Percentiles rank a stretch among this genome's conserved stretches.
These are phyloP conservation scores for Hanseniaspora meyeri DNA, from an alignment of 805 yeast genomes.

Conservation along the genomic window DNA sequence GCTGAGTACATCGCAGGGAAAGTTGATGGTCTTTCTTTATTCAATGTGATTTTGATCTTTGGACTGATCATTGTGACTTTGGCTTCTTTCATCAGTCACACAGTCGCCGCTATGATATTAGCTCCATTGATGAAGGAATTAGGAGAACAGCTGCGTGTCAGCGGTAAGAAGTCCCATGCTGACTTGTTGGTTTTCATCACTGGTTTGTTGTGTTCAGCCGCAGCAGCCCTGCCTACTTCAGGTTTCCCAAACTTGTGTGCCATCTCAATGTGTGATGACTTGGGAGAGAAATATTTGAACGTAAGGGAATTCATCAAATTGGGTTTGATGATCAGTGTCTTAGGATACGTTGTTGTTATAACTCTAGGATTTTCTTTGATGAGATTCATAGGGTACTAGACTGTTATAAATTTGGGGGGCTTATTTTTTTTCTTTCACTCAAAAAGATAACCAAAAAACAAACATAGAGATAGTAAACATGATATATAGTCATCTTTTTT, in stretches of 20 bases:
- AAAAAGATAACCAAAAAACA: background rate
- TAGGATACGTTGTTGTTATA: conserved; percentile 60
- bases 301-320: conserved; percentile 77
- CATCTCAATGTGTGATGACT: conserved; percentile 82
- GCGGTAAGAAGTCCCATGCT: conserved; percentile 57
- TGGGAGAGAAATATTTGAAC: conserved; percentile 79
- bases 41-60: conserved; percentile 62
- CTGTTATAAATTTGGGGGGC: too few species aligned
- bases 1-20: conserved; percentile 55
- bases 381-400: conserved; percentile 41
- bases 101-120: conserved; percentile 90
- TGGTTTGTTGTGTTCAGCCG: conserved; percentile 70
- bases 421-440: background rate
- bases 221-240: conserved; percentile 95
- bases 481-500: too few species aligned
- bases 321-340: conserved; percentile 78
- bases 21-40: conserved; percentile 58
- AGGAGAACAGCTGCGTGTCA: conserved; percentile 50
- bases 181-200: conserved; percentile 57
- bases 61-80: conserved; percentile 69
- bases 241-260: conserved; percentile 98
- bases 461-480: too few species aligned
- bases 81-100: conserved; percentile 93
- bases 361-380: conserved; percentile 70
- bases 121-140: conserved; percentile 83